Evolutionary conservation across 169 alveolate species (phyloP), one percentile per base, ranked within the genome.

Genomic region (Cryptosporidium sp.): DNA sequence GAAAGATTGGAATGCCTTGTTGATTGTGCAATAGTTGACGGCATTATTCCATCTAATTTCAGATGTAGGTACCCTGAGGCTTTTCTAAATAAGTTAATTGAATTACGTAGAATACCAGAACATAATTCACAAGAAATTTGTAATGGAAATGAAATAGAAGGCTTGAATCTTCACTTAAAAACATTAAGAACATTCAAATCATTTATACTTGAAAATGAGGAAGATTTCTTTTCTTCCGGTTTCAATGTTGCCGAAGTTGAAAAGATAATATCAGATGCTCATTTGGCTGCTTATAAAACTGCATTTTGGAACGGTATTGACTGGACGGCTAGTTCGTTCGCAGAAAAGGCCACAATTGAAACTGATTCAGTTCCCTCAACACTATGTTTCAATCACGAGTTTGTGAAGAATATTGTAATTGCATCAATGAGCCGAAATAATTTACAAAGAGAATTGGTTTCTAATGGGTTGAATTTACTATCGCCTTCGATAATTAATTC

Each of bases 31-130:
- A 80, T 80, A 26, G 33, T 80, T 23, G 89, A 80, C 43, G 89
- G 89, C 7, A 65, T 80, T 31, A 80, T 80, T 23, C 89, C 89
- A 39, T 50, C 58, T 3, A 80, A 80, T 41, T 80, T 80, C 50
- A 80, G 89, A 29, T 80, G 89, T 65, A 80, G 89, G 62, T 80
- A 80, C 35, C 89, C 89, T 8, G 89, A 80, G 39, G 41, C 89
- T 26, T 80, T 80, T 4, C 50, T 80, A 26, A 59, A 43, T 26
- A 80, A 80, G 62, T 26, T 80, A 23, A 80, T 80, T 65, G 89
- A 80, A 43, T 31, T 80, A 8, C 55, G 89, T 41, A 59, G 16
- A 23, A 16, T 37, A 26, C 52, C 89, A 10, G 89, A 80, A 9
- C 6, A 18, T 65, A 61, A 33, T 18, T 9, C 51, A 33, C 37